Base-by-base conservation (phyloP, 2,329 filamentous ascomycete species). In the Parafenestella ontariensis region DNA sequence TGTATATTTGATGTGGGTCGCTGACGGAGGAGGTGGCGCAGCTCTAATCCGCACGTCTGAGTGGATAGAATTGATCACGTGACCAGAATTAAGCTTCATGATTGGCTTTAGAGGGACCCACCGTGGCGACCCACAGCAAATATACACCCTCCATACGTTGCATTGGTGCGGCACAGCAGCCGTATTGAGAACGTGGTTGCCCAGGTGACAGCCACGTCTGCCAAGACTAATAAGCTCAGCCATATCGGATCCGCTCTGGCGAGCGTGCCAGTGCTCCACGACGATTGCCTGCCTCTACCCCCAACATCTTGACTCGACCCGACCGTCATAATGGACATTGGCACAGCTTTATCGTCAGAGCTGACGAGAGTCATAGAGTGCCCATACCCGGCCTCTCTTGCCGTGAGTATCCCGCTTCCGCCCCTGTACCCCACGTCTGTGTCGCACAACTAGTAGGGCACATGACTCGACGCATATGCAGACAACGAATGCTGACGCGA, bases 361-460 rank as follows among this genome's bases (percentile, higher is more conserved):
- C 63, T 84, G 52, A 74, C 78, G 53, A 78, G 79, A 39, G 69
- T 83, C 37, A 71, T 83, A 36, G 75, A 77, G 6, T 78, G 80
- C 29, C 77, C 78, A 20, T 85, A 83, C 59, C 77, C 79, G n/a
- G 77, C 81, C 15, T 80, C 78, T 24, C 71, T 84, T 39, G 78
- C 79, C 66, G 82, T 83, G 70, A 64, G 74, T 69, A 71, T 23
- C 29, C 37, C 41, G 28, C 46, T 39, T 48, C 60, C 53, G 46
- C 54, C 44, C 37, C 20, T 40, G 37, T 21, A 23, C 51, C 43
- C 26, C 46, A 56, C 46, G 49, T 36, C 41, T 26, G 36, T 41
- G 46, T 56, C 52, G 57, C 59, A 61, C 61, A 45, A 31, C 23
- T 42, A 29, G 29, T 39, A 44, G 46, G 46, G 47, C 64, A 62